Evolutionary conservation across 1,284 basidiomycete species (phyloP).

Genomic region (Tetrapyrgos nigripes): DNA sequence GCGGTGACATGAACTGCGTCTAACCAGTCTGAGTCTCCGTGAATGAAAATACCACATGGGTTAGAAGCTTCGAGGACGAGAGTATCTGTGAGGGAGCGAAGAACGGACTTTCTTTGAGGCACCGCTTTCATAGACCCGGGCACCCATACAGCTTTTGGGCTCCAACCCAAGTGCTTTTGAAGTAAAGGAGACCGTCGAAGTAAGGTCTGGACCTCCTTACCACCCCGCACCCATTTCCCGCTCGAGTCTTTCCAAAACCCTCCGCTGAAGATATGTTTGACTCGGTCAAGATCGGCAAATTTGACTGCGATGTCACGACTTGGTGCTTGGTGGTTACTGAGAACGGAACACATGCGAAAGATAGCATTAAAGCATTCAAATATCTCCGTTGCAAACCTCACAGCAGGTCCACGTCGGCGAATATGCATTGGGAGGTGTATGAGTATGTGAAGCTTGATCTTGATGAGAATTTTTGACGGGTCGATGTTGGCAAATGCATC

Average conservation of each 20-base stretch:
- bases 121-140: not conserved
- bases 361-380: conserved; percentile 44
- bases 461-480: conserved; percentile 37
- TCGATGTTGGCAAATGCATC: conserved; percentile 33
- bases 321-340: conserved; percentile 42
- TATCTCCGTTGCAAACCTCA: conserved; percentile 37
- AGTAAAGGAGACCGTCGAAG: not conserved
- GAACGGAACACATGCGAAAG: conserved; percentile 39
- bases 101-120: not conserved
- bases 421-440: conserved; percentile 38
- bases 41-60: no score
- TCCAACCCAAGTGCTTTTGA: not conserved
- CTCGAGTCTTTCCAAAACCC: conserved; percentile 32
- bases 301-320: conserved; percentile 42
- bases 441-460: conserved; percentile 44
- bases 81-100: not conserved
- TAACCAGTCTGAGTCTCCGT: no score
- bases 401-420: conserved; percentile 36
- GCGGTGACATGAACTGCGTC: no score
- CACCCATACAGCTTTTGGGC: no score
- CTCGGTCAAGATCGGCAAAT: conserved; percentile 34
- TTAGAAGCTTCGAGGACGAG: not conserved
- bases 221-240: not conserved
- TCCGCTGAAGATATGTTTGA: conserved; percentile 38
- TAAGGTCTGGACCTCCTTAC: not conserved